These are phyloP conservation scores for Chytriomyces hyalinus DNA, from an alignment of 192 early-diverging fungal genomes.

Conservation along the genomic window DNA sequence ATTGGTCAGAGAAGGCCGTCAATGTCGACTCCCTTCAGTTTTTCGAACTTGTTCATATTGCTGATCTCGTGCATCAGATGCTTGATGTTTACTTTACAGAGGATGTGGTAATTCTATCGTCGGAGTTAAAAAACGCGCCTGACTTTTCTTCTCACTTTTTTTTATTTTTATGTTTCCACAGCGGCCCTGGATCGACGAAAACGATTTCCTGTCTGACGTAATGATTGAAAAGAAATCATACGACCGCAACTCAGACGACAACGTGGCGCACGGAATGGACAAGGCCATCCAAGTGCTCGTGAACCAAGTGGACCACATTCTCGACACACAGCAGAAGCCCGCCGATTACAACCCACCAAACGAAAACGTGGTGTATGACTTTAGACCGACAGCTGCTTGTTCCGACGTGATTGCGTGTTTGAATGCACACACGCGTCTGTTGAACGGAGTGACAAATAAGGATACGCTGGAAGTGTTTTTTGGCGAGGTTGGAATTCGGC, in stretches of 20 bases:
- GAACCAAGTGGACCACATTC: conserved; percentile 81
- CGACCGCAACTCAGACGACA: conserved; percentile 86
- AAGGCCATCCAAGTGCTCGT: conserved; percentile 85
- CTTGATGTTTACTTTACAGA: conserved; percentile 90
- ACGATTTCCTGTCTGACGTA: conserved; percentile 88
- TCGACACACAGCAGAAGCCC: conserved; percentile 70
- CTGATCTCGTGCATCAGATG: conserved; percentile 93
- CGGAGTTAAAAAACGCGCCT: no score
- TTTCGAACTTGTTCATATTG: conserved; percentile 93
- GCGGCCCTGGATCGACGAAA: conserved; percentile 77
- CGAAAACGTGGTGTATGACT: conserved; percentile 55
- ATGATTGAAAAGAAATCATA: conserved; percentile 91
- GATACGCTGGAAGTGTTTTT: conserved; percentile 88
- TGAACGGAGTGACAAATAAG: conserved; percentile 80
- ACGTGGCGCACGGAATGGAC: conserved; percentile 91
- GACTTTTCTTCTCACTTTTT: neutral
- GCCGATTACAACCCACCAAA: conserved; percentile 75
- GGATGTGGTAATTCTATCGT: conserved; percentile 67
- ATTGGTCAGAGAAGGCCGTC: conserved; percentile 46
- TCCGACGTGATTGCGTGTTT: conserved; percentile 76
- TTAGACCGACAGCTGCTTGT: conserved; percentile 85
- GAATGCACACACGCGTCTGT: conserved; percentile 72
- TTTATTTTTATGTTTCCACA: conserved; percentile 34
- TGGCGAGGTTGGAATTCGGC: conserved; percentile 82
- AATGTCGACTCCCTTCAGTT: conserved; percentile 77